Evolutionary conservation across 768 basidiomycete species (phyloP).

Genomic region (Clitopilus hobsonii): DNA sequence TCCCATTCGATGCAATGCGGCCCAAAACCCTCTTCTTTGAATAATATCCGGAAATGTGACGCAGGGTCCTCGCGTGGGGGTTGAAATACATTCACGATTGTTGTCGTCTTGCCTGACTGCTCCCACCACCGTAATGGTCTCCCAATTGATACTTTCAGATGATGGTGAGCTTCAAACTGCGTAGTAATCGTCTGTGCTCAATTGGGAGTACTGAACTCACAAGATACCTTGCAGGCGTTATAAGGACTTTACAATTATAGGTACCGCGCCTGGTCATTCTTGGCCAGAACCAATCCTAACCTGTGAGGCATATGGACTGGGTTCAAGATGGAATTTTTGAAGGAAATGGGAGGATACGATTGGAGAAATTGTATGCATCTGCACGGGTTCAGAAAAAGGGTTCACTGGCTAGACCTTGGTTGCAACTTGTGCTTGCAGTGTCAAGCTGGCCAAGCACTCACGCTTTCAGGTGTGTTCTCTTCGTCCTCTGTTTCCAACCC

Average conservation of each 20-base stretch:
- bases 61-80: no score
- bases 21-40: no score
- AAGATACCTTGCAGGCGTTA: slow-evolving; percentile 59
- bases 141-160: no score
- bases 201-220: slow-evolving; percentile 1
- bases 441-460: slow-evolving; percentile 93
- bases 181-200: slow-evolving; percentile 5
- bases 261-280: slow-evolving; percentile 29
- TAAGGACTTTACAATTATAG: slow-evolving; percentile 94
- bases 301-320: slow-evolving; percentile 63
- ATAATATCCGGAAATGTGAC: no score
- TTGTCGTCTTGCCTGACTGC: no score
- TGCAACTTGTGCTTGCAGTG: slow-evolving; percentile 51
- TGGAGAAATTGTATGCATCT: slow-evolving; percentile 40
- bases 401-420: slow-evolving; percentile 58
- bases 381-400: slow-evolving; percentile 42
- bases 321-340: slow-evolving; percentile 93
- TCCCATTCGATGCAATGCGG: no score
- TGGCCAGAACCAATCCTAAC: slow-evolving; percentile 2
- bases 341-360: slow-evolving; percentile 69
- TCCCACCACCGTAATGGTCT: no score
- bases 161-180: no score
- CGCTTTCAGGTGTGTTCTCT: slow-evolving; percentile 71
- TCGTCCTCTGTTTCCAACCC: not conserved
- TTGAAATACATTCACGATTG: no score